Base-by-base conservation (phyloP, 2,329 filamentous ascomycete species). In the Biscogniauxia sp. region DNA sequence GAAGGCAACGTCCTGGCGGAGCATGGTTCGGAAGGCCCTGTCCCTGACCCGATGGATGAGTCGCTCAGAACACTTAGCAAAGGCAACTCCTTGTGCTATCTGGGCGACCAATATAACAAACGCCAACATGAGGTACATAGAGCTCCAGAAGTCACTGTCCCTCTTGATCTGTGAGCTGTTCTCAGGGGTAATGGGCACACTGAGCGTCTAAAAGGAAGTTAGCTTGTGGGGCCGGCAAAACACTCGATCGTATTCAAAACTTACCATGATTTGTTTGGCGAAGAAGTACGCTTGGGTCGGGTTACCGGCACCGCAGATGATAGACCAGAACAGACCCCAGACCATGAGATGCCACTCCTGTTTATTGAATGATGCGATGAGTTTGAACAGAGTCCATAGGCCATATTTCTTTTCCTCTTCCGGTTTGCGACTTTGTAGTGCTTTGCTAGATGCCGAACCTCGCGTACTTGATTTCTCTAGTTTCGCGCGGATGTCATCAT, bases 1-100 rank as follows among this genome's bases (percentile, higher is more conserved):
- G 75, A 93, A 98, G 26, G 87, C 81, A 61, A 98, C 93, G 64
- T 98, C 95, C 76, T 98, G 94, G 65, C 93, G 90, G 56, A 98
- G 85, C 79, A 98, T 92, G 23, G 89, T 83, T 32, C 93, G 84
- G 80, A 99, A 97, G 6, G 93, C 90, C 60, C 82, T 82, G 74
- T 95, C 88, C 68, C 95, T 87, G 1, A 94, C 92, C 20, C 92
- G 88, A 72, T 92, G 91, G 58, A 97, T 85, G 23, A 98, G 84
- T 50, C 87, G 84, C 78, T 96, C 92, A n/a, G 92, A 95, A 77
- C 91, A 93, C 70, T 87, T 88, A 19, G 92, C 93, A 68, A 98
- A 93, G 1, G 88, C 80, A 56, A 90, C 69, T 55, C 92, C 92
- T 70, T 94, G 90, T 5, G 78, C 75, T 20, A 83, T 75, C 68